phyloP scores from a whole-genome alignment of 2,329 filamentous ascomycete species.

The Ophiognomonia clavigignenti-juglandacearum region DNA sequence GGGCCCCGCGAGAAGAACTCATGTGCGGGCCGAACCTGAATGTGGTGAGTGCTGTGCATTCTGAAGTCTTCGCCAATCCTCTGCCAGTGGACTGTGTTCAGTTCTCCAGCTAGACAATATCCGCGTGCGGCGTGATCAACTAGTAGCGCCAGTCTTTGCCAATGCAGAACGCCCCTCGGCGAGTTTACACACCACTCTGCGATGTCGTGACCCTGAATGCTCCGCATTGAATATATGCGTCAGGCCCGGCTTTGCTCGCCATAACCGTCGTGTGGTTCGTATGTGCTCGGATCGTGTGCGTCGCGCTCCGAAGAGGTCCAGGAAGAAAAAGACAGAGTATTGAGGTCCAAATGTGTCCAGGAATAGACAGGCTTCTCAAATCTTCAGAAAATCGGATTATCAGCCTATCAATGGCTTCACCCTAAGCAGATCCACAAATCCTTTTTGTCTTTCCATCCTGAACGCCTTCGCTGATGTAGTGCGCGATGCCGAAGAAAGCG shows the following conservation, averaged over 20 bases:
- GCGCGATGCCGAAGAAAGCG: constrained; percentile 6
- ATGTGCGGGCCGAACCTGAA: not conserved
- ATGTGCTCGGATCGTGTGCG: not conserved
- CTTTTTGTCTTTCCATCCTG: constrained; percentile 15
- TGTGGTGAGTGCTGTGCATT: not conserved
- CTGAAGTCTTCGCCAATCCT: not conserved
- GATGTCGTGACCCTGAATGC: not conserved
- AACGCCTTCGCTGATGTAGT: constrained; percentile 29
- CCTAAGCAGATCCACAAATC: not conserved
- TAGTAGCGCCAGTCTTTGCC: not conserved
- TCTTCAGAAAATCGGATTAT: not conserved
- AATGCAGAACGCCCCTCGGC: not conserved
- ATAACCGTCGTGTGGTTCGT: not conserved
- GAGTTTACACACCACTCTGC: not conserved
- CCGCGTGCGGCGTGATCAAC: not conserved
- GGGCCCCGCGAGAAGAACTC: not conserved
- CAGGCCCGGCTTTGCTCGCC: not conserved
- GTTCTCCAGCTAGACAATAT: not conserved
- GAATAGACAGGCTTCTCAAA: not conserved
- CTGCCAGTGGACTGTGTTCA: not conserved
- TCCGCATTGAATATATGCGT: not conserved
- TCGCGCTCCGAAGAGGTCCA: not conserved
- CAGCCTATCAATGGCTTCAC: not conserved
- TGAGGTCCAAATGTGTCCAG: not conserved
- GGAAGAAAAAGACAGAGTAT: not conserved